Evolutionary conservation across 1,139 yeast genomes (phyloP).

Genomic region (Saccharomyces hybrid): DNA sequence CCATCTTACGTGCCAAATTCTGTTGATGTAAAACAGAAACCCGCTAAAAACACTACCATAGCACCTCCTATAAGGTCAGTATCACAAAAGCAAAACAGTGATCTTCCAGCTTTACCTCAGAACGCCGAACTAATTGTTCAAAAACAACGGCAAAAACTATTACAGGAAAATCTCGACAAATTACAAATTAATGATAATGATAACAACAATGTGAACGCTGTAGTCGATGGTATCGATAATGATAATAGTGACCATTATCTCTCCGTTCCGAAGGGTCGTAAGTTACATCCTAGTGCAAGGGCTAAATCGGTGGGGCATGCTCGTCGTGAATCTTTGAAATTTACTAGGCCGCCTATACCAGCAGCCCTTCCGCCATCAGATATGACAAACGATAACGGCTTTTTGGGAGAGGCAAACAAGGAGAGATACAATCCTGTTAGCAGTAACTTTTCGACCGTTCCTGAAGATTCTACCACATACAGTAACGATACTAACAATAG

Average conservation of each 20-base stretch:
- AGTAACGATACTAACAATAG: not conserved
- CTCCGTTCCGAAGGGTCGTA: constrained; percentile 29
- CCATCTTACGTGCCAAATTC: constrained; percentile 9
- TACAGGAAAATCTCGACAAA: constrained; percentile 19
- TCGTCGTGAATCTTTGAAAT: constrained; percentile 51
- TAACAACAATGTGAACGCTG: constrained; percentile 2
- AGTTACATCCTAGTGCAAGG: constrained; percentile 76
- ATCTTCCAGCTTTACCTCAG: constrained; percentile 31
- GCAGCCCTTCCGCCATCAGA: constrained; percentile 39
- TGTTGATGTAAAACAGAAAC: not conserved
- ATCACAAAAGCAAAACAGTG: constrained; percentile 14
- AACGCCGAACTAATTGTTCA: constrained; percentile 31
- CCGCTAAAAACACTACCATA: constrained; percentile 7
- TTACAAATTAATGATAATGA: constrained; percentile 12
- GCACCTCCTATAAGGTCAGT: constrained; percentile 21
- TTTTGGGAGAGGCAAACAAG: constrained; percentile 25
- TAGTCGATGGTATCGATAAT: constrained; percentile 4
- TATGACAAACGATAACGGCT: constrained; percentile 33
- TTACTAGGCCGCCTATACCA: constrained; percentile 31
- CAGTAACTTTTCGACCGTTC: not conserved
- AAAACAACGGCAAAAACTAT: constrained; percentile 25
- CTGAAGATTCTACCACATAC: constrained; percentile 1
- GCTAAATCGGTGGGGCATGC: constrained; percentile 84
- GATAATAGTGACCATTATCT: constrained; percentile 8
- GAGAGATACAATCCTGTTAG: not conserved